A percentile compares a stretch with the other conserved stretches of the same genome.
Conservation (phyloP, 768 basidiomycete genomes). For the Chalciporus chontae region DNA sequence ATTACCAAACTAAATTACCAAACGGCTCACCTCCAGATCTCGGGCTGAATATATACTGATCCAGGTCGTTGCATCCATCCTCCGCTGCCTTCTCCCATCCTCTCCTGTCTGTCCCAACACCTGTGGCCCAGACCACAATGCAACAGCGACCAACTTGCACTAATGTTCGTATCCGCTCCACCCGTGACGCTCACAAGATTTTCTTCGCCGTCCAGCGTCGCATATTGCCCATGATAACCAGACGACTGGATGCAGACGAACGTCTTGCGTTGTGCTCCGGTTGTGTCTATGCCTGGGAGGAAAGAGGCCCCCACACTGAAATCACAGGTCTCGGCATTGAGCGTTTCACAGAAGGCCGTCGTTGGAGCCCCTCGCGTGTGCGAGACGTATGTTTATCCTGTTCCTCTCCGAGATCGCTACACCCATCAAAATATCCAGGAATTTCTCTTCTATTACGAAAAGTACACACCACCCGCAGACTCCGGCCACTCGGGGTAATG, state of each 20-base stretch:
- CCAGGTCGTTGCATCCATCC: slow-evolving; percentile 15
- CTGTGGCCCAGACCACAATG: slow-evolving; percentile 34
- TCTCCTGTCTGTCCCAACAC: slow-evolving; percentile 5
- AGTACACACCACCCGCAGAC: slow-evolving; percentile 51
- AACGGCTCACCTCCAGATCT: slow-evolving; percentile 31
- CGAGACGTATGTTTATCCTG: slow-evolving; percentile 57
- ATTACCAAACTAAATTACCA: slow-evolving; percentile 34
- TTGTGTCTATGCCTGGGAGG: slow-evolving; percentile 65
- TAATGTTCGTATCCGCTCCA: slow-evolving; percentile 71
- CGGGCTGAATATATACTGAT: slow-evolving; percentile 30
- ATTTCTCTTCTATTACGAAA: slow-evolving; percentile 84
- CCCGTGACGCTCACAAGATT: slow-evolving; percentile 76
- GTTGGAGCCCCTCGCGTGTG: slow-evolving; percentile 82
- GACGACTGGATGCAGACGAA: slow-evolving; percentile 76
- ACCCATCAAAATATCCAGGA: slow-evolving; percentile 46
- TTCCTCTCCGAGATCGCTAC: slow-evolving; percentile 1
- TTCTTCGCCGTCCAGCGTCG: slow-evolving; percentile 68
- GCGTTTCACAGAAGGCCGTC: slow-evolving; percentile 78
- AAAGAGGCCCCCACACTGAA: slow-evolving; percentile 68
- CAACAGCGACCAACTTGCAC: slow-evolving; percentile 68
- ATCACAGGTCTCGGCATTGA: slow-evolving; percentile 80
- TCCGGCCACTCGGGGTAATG: slow-evolving; percentile 41
- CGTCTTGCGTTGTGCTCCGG: slow-evolving; percentile 48
- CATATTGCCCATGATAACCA: slow-evolving; percentile 66
- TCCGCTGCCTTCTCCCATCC: slow-evolving; percentile 8